Evolutionary conservation across 2,329 filamentous ascomycete genomes (phyloP).

Genomic region (Aschersonia sp.): DNA sequence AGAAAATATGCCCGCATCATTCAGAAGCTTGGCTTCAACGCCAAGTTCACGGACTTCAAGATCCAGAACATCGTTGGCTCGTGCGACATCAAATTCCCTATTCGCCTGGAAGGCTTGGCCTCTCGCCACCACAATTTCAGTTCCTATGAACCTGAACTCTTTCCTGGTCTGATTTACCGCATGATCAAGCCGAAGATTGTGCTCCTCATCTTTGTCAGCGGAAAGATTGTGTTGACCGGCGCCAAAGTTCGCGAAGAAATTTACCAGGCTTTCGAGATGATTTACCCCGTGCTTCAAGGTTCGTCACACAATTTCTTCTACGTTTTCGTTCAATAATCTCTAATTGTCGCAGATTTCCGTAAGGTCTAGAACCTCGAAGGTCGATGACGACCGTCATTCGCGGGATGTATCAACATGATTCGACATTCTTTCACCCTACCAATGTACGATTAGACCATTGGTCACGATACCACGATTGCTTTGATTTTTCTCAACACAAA

Average conservation of each 20-base stretch:
- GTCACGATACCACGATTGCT: conserved; percentile 34
- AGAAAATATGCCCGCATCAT: conserved; percentile 98
- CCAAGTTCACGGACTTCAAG: conserved; percentile 99
- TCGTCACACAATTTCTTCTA: conserved; percentile 5
- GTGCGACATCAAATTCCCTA: conserved; percentile 98
- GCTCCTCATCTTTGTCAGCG: conserved; percentile 91
- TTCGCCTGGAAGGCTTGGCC: conserved; percentile 87
- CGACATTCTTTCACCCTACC: conserved; percentile 9
- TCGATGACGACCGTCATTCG: conserved; percentile 2
- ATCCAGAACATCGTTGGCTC: conserved; percentile 99
- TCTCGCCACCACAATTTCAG: conserved; percentile 98
- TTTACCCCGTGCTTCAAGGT: conserved; percentile 90
- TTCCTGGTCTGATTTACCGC: conserved; percentile 97
- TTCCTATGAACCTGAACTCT: conserved; percentile 95
- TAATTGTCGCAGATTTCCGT: conserved; percentile 33
- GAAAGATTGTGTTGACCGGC: conserved; percentile 95
- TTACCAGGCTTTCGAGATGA: conserved; percentile 91
- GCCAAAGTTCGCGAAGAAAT: conserved; percentile 98
- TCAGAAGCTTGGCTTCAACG: conserved; percentile 98
- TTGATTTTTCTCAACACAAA: conserved; percentile 7
- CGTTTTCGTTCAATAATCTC: neutral
- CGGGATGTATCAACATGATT: conserved; percentile 8
- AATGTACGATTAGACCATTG: conserved; percentile 26
- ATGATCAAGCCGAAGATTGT: conserved; percentile 99
- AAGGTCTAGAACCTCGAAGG: conserved; percentile 29